Percentiles rank a stretch among this genome's conserved stretches.
Conservation (phyloP, 2,329 filamentous ascomycete species). For the Claviceps africana region DNA sequence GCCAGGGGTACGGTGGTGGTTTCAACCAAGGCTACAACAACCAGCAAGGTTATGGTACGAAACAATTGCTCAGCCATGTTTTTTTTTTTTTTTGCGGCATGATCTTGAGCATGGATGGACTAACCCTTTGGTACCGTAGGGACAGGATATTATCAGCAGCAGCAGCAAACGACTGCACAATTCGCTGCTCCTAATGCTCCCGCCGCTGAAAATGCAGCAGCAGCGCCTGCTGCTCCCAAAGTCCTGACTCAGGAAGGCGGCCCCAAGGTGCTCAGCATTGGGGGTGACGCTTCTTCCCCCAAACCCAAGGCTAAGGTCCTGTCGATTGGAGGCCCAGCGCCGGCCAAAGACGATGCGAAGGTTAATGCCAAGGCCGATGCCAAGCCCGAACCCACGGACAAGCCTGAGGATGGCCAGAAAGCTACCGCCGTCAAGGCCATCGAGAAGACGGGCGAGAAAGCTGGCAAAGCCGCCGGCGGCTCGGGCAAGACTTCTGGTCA, state of each 20-base stretch:
- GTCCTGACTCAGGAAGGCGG: constrained; percentile 39
- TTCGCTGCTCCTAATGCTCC: background rate
- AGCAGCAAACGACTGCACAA: constrained; percentile 17
- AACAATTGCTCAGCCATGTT: constrained; percentile 1
- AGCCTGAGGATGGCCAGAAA: constrained; percentile 63
- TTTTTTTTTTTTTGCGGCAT: background rate
- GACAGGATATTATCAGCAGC: constrained; percentile 41
- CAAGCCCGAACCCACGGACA: constrained; percentile 33
- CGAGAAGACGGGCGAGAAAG: constrained; percentile 67
- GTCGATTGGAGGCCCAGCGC: constrained; percentile 24
- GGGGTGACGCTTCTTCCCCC: constrained; percentile 39
- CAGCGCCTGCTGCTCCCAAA: constrained; percentile 21
- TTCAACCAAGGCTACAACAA: constrained; percentile 34
- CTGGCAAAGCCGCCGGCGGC: constrained; percentile 21
- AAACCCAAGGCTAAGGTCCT: constrained; percentile 38
- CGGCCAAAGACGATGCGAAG: constrained; percentile 27
- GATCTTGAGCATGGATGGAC: background rate
- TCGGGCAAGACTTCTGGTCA: constrained; percentile 45
- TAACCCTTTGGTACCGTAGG: constrained; percentile 14
- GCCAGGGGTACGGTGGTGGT: constrained; percentile 38
- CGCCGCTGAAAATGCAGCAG: constrained; percentile 16
- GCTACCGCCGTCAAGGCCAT: constrained; percentile 79
- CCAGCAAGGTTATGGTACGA: constrained; percentile 26
- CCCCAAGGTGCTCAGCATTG: constrained; percentile 57
- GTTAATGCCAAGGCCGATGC: constrained; percentile 38